A percentile compares a stretch with the other conserved stretches of the same genome.
These are phyloP conservation scores for Phoma herbarum DNA, from an alignment of 2,329 filamentous ascomycete genomes.

Conservation along the genomic window DNA sequence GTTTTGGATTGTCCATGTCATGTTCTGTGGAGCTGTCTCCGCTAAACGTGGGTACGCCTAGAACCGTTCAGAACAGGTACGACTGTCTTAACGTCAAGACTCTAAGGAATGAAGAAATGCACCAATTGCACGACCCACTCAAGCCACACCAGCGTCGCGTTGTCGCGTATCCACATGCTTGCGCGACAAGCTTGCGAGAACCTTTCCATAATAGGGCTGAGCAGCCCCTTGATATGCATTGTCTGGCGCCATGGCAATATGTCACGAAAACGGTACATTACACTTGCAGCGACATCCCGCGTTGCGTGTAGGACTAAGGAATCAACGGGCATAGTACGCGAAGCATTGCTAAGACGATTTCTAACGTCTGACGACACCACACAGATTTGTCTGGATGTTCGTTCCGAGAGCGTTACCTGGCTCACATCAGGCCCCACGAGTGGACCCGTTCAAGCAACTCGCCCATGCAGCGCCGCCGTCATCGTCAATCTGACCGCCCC, in stretches of 20 bases:
- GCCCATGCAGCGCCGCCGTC: constrained; percentile 27
- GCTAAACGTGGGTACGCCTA: constrained; percentile 24
- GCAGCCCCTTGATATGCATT: constrained; percentile 17
- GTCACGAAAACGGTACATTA: constrained; percentile 27
- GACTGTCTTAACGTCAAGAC: constrained; percentile 38
- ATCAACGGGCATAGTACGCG: constrained; percentile 2
- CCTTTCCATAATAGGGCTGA: constrained; percentile 22
- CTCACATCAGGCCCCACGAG: constrained; percentile 15
- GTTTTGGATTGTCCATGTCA: constrained; percentile 23
- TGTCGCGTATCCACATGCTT: constrained; percentile 29
- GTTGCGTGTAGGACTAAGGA: constrained; percentile 13
- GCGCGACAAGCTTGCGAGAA: constrained; percentile 21
- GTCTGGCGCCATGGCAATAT: constrained; percentile 27
- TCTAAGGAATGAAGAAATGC: constrained; percentile 22
- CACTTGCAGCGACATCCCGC: constrained; percentile 33
- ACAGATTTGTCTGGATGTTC: constrained; percentile 10
- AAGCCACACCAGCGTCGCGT: constrained; percentile 13
- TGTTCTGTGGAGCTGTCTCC: constrained; percentile 22
- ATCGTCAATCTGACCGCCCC: constrained; percentile 32
- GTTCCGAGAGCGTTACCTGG: constrained; percentile 4
- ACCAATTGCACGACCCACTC: constrained; percentile 32
- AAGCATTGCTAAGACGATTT: constrained; percentile 25
- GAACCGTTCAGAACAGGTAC: constrained; percentile 41
- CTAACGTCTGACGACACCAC: constrained; percentile 36
- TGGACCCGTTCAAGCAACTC: constrained; percentile 11